These are phyloP conservation scores for Uromyces viciae-fabae DNA, from an alignment of 1,284 basidiomycete species.

Conservation along the genomic window DNA sequence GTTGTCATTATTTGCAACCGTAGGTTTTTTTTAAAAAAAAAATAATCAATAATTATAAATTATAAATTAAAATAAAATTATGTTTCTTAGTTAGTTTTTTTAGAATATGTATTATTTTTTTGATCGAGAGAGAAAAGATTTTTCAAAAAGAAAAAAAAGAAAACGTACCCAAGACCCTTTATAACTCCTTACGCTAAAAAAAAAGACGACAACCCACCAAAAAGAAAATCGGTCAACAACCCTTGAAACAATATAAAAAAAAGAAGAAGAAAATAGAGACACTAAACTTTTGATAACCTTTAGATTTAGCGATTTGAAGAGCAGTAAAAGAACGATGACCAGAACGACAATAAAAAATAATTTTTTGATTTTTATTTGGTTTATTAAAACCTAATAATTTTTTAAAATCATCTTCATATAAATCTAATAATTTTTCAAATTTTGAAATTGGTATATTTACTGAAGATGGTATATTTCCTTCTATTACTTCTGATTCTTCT, in stretches of 20 bases:
- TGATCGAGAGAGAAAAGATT: not conserved
- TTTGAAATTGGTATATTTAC: constrained; percentile 86
- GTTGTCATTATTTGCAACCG: too few species aligned
- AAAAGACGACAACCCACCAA: too few species aligned
- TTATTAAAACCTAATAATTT: constrained; percentile 74
- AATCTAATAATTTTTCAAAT: constrained; percentile 68
- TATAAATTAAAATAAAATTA: too few species aligned
- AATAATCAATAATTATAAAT: too few species aligned
- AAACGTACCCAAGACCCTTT: constrained; percentile 30
- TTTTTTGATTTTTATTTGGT: constrained; percentile 69
- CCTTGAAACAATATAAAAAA: not conserved
- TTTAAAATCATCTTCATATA: constrained; percentile 60
- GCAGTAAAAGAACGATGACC: constrained; percentile 81
- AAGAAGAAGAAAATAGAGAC: not conserved
- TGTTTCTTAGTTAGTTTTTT: too few species aligned
- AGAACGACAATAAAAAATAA: constrained; percentile 91
- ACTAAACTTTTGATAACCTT: constrained; percentile 76
- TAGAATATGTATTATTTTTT: too few species aligned
- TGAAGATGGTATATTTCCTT: constrained; percentile 90
- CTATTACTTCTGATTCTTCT: constrained; percentile 85
- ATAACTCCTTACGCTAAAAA: constrained; percentile 19
- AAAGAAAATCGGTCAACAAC: not conserved
- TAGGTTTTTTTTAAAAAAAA: too few species aligned
- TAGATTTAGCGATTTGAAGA: constrained; percentile 73
- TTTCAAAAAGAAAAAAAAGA: not conserved